Evolutionary conservation across 1,139 yeast genomes (phyloP), one percentile per base, ranked within the genome.

Genomic region (Zygosaccharomyces sapae): DNA sequence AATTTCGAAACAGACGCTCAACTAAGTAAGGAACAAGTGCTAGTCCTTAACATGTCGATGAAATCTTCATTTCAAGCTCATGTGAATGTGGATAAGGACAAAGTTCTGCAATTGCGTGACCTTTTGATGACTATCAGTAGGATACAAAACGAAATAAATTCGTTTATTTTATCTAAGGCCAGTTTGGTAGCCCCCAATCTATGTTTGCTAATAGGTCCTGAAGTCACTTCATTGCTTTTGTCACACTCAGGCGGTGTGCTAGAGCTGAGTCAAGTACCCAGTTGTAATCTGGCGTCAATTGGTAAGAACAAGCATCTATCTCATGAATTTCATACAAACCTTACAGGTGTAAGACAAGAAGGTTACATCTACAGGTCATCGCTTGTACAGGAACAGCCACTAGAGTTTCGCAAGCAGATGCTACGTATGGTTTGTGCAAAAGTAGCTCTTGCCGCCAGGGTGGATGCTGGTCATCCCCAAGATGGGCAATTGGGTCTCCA

Each of bases 361-460:
- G 97, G 97, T 0, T 80, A 76, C 55, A 57, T 83, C 3, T 81
- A 71, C 58, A 70, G 76, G 45, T 71, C 76, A 42, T 82, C 77
- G 1, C 47, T 83, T 16, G 74, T 83, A 1, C 79, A 74, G 45
- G 44, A 66, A 49, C 62, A 62, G n/a, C 84, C 95, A 0, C 75
- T 76, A 1, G 84, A 80, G 41, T 68, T 77, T 13, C 75, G 81
- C 44, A 77, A 78, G 47, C 85, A 84, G 55, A 95, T 90, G 3
- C 73, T 88, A 72, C 71, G 97, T 49, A 82, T 88, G 51, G 70
- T 87, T 0, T 78, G 96, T 44, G 96, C 86, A 0, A 92, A 90
- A 60, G 70, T 87, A 1, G 76, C 86, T 0, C 68, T 94, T 8
- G 95, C 97, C 0, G 89, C 97, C 0, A 72, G 98, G 50, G 74